Base-by-base conservation (phyloP, 2,329 filamentous ascomycete genomes). In the Diaporthe eres region DNA sequence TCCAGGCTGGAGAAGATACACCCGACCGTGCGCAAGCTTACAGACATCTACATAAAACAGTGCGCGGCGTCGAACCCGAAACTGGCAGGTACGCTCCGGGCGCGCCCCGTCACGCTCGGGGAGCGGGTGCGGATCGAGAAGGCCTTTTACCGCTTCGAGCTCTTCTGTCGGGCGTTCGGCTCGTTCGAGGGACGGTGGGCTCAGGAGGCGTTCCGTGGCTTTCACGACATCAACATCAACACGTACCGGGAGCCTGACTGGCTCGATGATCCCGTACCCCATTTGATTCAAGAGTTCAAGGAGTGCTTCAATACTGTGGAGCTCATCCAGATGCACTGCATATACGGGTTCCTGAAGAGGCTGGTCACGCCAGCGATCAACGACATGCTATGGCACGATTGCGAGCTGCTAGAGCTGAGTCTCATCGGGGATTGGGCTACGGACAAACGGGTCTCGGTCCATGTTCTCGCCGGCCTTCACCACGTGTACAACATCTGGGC, bases 161-260 rank as follows among this genome's bases (percentile, higher is more conserved):
- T 47, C 47, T 68, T 53, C 47, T n/a, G 65, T 47, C 65, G 65
- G 44, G 3, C 34, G 13, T 68, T 68, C 4, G 65, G 47, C 19
- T 8, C 22, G 4, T 39, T 60, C 22, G 57, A 60, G 5, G 57
- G 57, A 60, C 22, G 19, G 8, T 5, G 17, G 28, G 9, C 5
- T 12, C 7, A 8, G 31, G 17, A 22, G 4, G 2, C 31, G 22
- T 4, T 12, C 31, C 28, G 17, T n/a, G 31, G 22, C 10, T 3
- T 10, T 22, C 10, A 2, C 31, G 3, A 22, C 19, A 2, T 12
- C 3, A 8, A 22, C 19, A 2, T 12, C 3, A 8, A 58, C 25
- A 12, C 51, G 17, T 1, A 22, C 15, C 15, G 31, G 8, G 1
- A 22, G 31, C 55, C 15, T 39, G 57, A 39, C 34, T 60, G 57